Evolutionary conservation across 2,329 filamentous ascomycete species (phyloP).

Genomic region (Penicillium sp.): DNA sequence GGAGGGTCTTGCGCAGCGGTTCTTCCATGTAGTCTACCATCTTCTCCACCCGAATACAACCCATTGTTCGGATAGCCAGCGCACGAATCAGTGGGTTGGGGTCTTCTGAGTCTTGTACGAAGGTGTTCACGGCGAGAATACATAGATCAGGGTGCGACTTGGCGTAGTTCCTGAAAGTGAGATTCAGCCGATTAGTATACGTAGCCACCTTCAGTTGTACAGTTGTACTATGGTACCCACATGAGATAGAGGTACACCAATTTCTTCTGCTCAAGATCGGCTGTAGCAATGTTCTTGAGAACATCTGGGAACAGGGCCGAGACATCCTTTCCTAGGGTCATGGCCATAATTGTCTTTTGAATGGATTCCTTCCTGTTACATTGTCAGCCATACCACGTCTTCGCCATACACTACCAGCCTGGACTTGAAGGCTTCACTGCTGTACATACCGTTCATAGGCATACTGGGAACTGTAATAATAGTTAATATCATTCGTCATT

Average conservation of each 20-base stretch:
- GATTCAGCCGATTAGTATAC: slow-evolving; percentile 20
- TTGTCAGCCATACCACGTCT: slow-evolving; percentile 29
- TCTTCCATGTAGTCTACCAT: slow-evolving; percentile 99
- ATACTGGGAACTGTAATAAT: slow-evolving; percentile 75
- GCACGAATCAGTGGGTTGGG: slow-evolving; percentile 94
- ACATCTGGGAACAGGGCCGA: slow-evolving; percentile 96
- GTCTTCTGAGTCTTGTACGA: slow-evolving; percentile 98
- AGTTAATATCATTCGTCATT: slow-evolving; percentile 36
- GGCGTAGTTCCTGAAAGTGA: slow-evolving; percentile 79
- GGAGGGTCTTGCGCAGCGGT: slow-evolving; percentile 87
- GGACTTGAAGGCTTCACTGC: neutral
- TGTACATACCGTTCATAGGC: slow-evolving; percentile 77
- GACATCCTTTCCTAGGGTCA: slow-evolving; percentile 98
- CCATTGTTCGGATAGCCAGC: slow-evolving; percentile 95
- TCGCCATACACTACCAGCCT: slow-evolving; percentile 1
- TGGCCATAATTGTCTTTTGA: slow-evolving; percentile 99
- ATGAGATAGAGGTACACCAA: slow-evolving; percentile 98
- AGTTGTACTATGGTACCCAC: slow-evolving; percentile 50
- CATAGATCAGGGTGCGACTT: slow-evolving; percentile 98
- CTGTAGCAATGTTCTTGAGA: slow-evolving; percentile 95
- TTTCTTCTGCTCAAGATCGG: slow-evolving; percentile 97
- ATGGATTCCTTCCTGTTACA: slow-evolving; percentile 82
- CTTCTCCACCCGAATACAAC: slow-evolving; percentile 96
- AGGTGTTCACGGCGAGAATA: slow-evolving; percentile 97
- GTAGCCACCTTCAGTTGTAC: neutral